These are phyloP conservation scores for Cytospora mali DNA, from an alignment of 2,329 filamentous ascomycete species.

Conservation along the genomic window DNA sequence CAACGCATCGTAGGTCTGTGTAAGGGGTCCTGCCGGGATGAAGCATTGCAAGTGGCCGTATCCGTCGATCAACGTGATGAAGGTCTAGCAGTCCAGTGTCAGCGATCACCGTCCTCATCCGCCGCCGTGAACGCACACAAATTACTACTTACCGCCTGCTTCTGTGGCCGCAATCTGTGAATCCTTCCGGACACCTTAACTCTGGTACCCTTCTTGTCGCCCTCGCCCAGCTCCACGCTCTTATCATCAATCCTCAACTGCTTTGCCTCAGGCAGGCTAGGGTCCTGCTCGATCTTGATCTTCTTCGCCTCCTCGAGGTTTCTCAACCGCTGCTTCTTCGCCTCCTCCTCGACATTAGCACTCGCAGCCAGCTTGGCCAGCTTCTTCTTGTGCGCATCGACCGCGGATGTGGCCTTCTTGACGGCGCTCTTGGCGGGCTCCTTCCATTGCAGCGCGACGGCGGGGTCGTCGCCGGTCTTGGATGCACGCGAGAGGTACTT, in stretches of 20 bases:
- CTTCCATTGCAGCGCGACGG: conserved; percentile 72
- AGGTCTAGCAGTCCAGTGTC: conserved; percentile 41
- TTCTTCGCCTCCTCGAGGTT: conserved; percentile 81
- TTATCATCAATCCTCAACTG: conserved; percentile 77
- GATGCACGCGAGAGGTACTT: conserved; percentile 72
- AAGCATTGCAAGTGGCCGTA: conserved; percentile 86
- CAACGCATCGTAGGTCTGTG: conserved; percentile 89
- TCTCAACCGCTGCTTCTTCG: conserved; percentile 69
- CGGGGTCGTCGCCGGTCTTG: conserved; percentile 65
- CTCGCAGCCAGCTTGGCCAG: conserved; percentile 74
- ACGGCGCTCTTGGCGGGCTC: conserved; percentile 79
- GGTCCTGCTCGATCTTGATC: conserved; percentile 70
- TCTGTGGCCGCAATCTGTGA: conserved; percentile 79
- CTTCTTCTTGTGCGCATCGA: conserved; percentile 82
- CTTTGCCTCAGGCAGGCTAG: conserved; percentile 72
- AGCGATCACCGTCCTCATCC: not conserved
- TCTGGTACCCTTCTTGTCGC: conserved; percentile 65
- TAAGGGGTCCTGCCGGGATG: conserved; percentile 73
- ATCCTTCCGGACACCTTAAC: conserved; percentile 83
- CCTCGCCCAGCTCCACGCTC: conserved; percentile 62
- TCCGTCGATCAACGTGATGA: conserved; percentile 84
- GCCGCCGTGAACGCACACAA: not conserved
- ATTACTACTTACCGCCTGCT: conserved; percentile 64
- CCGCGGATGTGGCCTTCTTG: conserved; percentile 80
- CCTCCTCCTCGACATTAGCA: conserved; percentile 71